Conservation (phyloP, 2,329 filamentous ascomycete species). For the Camptophora hylomeconis region DNA sequence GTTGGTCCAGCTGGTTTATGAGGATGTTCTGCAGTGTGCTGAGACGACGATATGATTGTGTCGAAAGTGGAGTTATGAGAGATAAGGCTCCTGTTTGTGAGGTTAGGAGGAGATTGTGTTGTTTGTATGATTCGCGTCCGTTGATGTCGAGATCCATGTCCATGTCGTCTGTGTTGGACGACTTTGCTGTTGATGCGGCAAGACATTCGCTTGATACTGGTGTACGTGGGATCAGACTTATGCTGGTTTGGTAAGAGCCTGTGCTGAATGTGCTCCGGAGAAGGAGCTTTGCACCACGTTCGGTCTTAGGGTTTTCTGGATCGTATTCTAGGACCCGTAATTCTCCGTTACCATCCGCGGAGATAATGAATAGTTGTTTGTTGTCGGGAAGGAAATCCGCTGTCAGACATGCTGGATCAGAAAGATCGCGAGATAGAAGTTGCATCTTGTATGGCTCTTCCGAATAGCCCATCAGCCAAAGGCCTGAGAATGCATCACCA, state of each 20-base stretch:
- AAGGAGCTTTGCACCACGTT: conserved; percentile 76
- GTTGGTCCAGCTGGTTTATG: conserved; percentile 56
- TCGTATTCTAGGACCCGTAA: conserved; percentile 87
- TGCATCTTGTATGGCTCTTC: conserved; percentile 96
- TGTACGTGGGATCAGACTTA: conserved; percentile 62
- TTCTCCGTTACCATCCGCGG: conserved; percentile 72
- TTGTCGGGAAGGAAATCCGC: conserved; percentile 66
- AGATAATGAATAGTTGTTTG: conserved; percentile 67
- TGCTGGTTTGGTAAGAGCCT: conserved; percentile 62
- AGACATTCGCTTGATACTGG: conserved; percentile 30
- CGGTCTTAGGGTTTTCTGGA: conserved; percentile 87
- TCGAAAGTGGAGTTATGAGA: conserved; percentile 62
- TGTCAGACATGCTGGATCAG: conserved; percentile 62
- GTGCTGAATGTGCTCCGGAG: conserved; percentile 80
- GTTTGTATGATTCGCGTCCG: neutral
- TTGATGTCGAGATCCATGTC: conserved; percentile 6
- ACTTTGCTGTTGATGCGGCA: conserved; percentile 18
- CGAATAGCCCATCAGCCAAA: conserved; percentile 93
- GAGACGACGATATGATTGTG: conserved; percentile 71
- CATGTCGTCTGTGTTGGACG: conserved; percentile 28
- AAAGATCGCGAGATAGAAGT: conserved; percentile 75
- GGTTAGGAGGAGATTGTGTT: conserved; percentile 42
- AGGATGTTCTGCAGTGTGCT: conserved; percentile 69
- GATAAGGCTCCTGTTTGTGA: conserved; percentile 64
- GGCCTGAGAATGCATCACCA: conserved; percentile 79